Base-by-base conservation (phyloP, 2,329 filamentous ascomycete genomes). In the Emericellopsis cladophorae region DNA sequence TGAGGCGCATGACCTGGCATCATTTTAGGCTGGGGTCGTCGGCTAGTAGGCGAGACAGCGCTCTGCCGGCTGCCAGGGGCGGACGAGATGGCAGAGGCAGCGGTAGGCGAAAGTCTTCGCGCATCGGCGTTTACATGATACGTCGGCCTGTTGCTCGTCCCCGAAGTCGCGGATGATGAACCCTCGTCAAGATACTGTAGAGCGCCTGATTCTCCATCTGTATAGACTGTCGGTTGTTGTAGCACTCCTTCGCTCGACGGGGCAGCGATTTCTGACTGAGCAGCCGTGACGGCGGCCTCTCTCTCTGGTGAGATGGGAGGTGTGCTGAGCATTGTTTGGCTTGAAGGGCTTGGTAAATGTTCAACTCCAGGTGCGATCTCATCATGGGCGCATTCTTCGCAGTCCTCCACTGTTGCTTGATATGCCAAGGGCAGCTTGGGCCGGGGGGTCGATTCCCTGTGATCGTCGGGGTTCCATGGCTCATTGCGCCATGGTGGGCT, bases 41-140 rank as follows among this genome's bases (percentile, higher is more conserved):
- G 26, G 26, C 12, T 7, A 4, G 8, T 12, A 4, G 61, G 63
- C 26, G 57, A 62, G 29, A 57, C 51, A 40, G 63, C 61, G 33
- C 67, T 76, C 42, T 65, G 70, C 40, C 72, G 71, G 49, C 65
- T 72, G 52, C 59, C 76, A 29, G 76, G 73, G 41, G 65, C 68
- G 29, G 70, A 70, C 1, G 62, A 62, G 7, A 29, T 14, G 32
- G 39, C 11, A 9, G 45, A 44, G 7, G 45, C 42, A 21, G 46
- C 46, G 22, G 36, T 29, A 33, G 43, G 43, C 26, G 26, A 29
- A 29, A 3, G 26, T 29, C 3, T 29, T 7, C 12, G 26, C 12
- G 26, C 26, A 3, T 29, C 26, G 9, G 7, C 26, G 12, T 29
- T 29, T 7, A 9, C 9, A 9, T 4, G 12, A 12, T 4, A 29